Base-by-base conservation (phyloP, 257 asterid genomes). In the Solanum lycopersicoides region DNA sequence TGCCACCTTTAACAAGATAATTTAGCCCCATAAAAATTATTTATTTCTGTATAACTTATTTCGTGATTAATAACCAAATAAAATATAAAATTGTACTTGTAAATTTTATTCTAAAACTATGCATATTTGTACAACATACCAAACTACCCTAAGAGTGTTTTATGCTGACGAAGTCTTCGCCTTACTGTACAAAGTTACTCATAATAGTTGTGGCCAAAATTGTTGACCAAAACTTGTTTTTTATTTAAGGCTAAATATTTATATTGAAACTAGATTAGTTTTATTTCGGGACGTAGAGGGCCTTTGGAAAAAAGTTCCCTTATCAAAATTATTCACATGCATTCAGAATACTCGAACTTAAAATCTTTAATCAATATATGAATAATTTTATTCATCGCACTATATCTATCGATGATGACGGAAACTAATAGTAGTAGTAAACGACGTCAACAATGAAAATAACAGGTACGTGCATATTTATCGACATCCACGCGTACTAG, bases 331-430 rank as follows among this genome's bases (percentile, higher is more conserved):
- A 20, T 56, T 7, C 2, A 56, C 3, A 28, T 28, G 30, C 30
- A 56, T 56, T 56, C 5, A 18, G 5, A 0, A 20, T 2, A 28
- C 30, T 56, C 4, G 0, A 56, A 56, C 5, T 56, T 2, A 1
- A 56, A 56, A 56, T 20, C 0, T 56, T n/a, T 56, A 20, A 56
- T 56, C 20, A 20, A 56, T 20, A 20, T 3, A 3, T 0, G 0
- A 56, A 20, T 0, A 8, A 20, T 0, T 1, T 56, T 0, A 56
- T 56, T 56, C 12, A 56, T n/a, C 3, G 0, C 2, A 56, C 5
- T 56, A 20, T 11, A 20, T 18, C 18, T 4, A 53, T 53, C 0
- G n/a, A 53, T 53, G 0, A 18, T 7, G 11, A 56, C 12, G 4
- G 9, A 56, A 56, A 56, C 66, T 20, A 56, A 56, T 20, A 41